These are phyloP conservation scores for Pyrenophora teres DNA, from an alignment of 2,329 filamentous ascomycete species.

Conservation along the genomic window DNA sequence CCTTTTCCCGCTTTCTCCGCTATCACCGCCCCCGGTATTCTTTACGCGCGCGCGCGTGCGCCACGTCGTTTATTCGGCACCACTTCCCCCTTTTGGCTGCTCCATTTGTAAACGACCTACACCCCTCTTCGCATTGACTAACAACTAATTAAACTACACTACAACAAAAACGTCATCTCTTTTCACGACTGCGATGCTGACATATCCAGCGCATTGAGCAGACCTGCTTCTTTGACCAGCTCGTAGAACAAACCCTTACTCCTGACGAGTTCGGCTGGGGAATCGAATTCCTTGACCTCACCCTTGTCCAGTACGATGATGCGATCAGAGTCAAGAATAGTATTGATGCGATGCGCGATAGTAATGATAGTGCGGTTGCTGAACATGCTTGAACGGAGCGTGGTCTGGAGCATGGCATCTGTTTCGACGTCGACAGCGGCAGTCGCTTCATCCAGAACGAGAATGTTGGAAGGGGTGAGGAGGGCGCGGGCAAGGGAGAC, in stretches of 20 bases:
- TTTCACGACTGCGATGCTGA: neutral
- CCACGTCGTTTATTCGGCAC: too few species aligned
- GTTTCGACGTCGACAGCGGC: constrained; percentile 73
- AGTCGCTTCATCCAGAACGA: constrained; percentile 96
- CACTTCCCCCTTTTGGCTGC: too few species aligned
- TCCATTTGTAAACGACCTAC: too few species aligned
- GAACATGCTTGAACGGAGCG: constrained; percentile 70
- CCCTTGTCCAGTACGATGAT: constrained; percentile 94
- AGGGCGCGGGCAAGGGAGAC: constrained; percentile 91
- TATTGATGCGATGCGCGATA: constrained; percentile 97
- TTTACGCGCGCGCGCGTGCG: too few species aligned
- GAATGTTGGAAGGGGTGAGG: constrained; percentile 92
- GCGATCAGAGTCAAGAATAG: constrained; percentile 84
- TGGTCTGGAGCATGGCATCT: constrained; percentile 67
- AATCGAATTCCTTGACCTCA: constrained; percentile 89
- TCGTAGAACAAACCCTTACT: constrained; percentile 82
- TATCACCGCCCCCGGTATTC: too few species aligned
- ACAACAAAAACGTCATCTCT: too few species aligned
- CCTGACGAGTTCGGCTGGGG: constrained; percentile 75
- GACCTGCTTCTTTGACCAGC: constrained; percentile 86
- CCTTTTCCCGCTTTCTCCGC: too few species aligned
- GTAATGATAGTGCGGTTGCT: constrained; percentile 95
- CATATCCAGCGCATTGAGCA: constrained; percentile 53
- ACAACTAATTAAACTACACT: too few species aligned
- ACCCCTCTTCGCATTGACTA: too few species aligned